phyloP scores from a whole-genome alignment of 768 basidiomycete genomes.

The Sarcomyxa edulis region DNA sequence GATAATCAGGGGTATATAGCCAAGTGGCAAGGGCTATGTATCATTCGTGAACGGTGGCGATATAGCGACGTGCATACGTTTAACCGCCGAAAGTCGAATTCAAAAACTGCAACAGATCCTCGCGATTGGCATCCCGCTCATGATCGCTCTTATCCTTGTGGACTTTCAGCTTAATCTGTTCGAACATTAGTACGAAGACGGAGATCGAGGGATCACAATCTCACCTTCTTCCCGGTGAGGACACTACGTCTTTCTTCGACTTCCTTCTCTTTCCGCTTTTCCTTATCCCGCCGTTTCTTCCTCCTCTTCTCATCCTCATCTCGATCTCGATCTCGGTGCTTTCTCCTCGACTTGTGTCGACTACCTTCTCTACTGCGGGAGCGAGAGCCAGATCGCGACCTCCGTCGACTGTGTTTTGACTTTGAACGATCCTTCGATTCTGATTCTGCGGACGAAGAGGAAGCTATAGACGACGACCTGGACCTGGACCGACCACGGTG shows the following conservation, averaged over 20 bases:
- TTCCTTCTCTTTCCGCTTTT: constrained; percentile 30
- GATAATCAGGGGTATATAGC: no score
- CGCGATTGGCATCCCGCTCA: constrained; percentile 51
- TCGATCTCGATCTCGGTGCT: constrained; percentile 5
- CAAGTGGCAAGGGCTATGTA: no score
- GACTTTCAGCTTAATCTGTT: constrained; percentile 58
- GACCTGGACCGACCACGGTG: constrained; percentile 4
- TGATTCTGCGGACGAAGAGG: constrained; percentile 6
- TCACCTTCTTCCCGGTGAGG: constrained; percentile 58
- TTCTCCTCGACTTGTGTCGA: constrained; percentile 15
- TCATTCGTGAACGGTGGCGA: no score
- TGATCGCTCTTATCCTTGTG: constrained; percentile 53
- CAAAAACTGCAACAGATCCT: constrained; percentile 48
- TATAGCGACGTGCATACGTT: no score
- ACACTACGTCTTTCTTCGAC: constrained; percentile 51
- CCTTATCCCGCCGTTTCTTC: constrained; percentile 19
- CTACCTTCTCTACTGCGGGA: constrained; percentile 22
- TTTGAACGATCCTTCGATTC: constrained; percentile 4
- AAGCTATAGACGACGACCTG: constrained; percentile 9
- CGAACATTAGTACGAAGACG: neutral
- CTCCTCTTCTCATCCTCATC: constrained; percentile 28
- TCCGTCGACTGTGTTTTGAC: constrained; percentile 12
- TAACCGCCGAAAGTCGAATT: constrained; percentile 52
- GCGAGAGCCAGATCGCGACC: constrained; percentile 20
- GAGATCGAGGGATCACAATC: neutral